Conservation (phyloP, 1,284 basidiomycete species). For the Boletus sp. region DNA sequence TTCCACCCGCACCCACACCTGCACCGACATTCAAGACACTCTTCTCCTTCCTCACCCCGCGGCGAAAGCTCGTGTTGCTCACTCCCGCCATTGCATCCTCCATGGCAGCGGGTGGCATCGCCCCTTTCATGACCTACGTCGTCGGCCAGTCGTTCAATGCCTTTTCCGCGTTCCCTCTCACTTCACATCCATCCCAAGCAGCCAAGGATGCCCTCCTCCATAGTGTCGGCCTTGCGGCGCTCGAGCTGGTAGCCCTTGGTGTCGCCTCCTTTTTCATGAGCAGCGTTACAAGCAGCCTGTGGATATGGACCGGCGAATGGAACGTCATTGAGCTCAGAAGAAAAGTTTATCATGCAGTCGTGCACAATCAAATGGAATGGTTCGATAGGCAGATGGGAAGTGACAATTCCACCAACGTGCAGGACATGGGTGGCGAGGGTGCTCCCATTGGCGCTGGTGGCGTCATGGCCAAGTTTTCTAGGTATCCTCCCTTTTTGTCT, state of each 20-base stretch:
- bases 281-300: slow-evolving; percentile 72
- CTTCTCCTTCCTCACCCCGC: slow-evolving; percentile 49
- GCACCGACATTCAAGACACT: slow-evolving; percentile 50
- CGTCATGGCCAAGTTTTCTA: slow-evolving; percentile 90
- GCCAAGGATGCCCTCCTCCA: slow-evolving; percentile 55
- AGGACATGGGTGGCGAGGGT: slow-evolving; percentile 43
- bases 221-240: slow-evolving; percentile 56
- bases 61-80: slow-evolving; percentile 53
- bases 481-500: slow-evolving; percentile 45
- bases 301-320: slow-evolving; percentile 86
- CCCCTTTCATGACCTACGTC: slow-evolving; percentile 91
- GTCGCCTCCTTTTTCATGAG: slow-evolving; percentile 68
- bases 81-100: slow-evolving; percentile 72
- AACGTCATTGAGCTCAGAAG: slow-evolving; percentile 70
- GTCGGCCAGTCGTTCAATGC: slow-evolving; percentile 84
- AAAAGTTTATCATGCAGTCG: slow-evolving; percentile 68
- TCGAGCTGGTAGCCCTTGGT: slow-evolving; percentile 73
- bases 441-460: slow-evolving; percentile 81
- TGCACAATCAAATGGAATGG: slow-evolving; percentile 77
- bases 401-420: slow-evolving; percentile 42
- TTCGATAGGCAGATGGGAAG: slow-evolving; percentile 81
- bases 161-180: slow-evolving; percentile 61
- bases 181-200: slow-evolving; percentile 41
- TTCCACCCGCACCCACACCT: slow-evolving; percentile 7
- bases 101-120: slow-evolving; percentile 70